Percentiles rank a stretch among this genome's conserved stretches.
These are phyloP conservation scores for Leucoagaricus sp. DNA, from an alignment of 1,284 basidiomycete genomes.

Conservation along the genomic window DNA sequence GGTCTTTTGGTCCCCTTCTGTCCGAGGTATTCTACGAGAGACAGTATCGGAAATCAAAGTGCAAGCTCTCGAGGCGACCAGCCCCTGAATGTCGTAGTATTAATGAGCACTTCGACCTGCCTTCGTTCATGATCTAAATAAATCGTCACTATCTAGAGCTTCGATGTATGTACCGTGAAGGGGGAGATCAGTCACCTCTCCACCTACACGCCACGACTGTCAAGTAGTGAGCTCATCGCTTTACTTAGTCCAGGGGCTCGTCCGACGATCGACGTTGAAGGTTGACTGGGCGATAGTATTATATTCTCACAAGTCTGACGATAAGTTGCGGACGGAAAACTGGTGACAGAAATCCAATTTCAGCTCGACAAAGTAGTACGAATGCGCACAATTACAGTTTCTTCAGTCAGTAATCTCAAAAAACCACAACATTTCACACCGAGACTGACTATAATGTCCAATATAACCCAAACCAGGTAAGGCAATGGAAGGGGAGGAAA, in stretches of 20 bases:
- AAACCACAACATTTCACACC: not conserved
- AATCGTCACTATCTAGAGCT: not conserved
- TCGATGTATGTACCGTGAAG: not conserved
- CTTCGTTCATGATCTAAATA: too few species aligned
- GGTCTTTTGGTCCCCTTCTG: too few species aligned
- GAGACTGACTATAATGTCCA: slow-evolving; percentile 11
- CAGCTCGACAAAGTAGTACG: too few species aligned
- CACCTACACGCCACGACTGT: not conserved
- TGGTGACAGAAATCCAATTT: too few species aligned
- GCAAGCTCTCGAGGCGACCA: not conserved
- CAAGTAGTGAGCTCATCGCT: not conserved
- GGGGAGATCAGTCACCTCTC: not conserved
- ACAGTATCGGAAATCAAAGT: not conserved
- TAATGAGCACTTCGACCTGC: not conserved
- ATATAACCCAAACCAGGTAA: too few species aligned
- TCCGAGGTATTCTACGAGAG: not conserved
- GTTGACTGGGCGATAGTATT: too few species aligned
- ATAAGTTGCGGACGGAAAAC: not conserved
- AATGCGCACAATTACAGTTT: slow-evolving; percentile 8
- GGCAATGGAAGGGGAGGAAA: too few species aligned
- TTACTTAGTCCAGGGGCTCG: not conserved
- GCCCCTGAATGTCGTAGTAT: slow-evolving; percentile 3
- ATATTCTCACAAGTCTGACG: too few species aligned
- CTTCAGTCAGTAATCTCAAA: not conserved
- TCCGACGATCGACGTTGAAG: too few species aligned